Evolutionary conservation across 768 basidiomycete genomes (phyloP), one percentile per base, ranked within the genome.

Genomic region (Mycena sanguinolenta): DNA sequence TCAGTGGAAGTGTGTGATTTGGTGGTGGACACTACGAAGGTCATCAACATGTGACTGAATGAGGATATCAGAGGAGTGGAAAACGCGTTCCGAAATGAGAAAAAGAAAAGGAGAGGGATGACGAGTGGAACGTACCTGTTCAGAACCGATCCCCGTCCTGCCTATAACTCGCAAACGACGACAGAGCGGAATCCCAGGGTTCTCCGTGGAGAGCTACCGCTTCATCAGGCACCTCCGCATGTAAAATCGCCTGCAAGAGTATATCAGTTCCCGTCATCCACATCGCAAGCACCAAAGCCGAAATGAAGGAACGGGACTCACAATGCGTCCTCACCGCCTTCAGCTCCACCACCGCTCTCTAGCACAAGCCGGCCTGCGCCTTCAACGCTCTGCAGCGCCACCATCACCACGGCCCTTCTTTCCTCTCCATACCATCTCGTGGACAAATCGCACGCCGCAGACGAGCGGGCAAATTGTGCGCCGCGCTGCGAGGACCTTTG

Each of bases 401-500:
- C n/a, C n/a, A 60, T 73, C 6, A 74, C 77, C 12, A 60, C 53
- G 30, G 77, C 75, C 77, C 92, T 88, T 74, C 90, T 88, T 73
- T 91, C n/a, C n/a, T n/a, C n/a, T n/a, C n/a, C n/a, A n/a, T n/a
- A n/a, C 89, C 57, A 93, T 84, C 80, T 94, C 92, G 69, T 92
- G 89, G 58, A 90, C 90, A 76, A 94, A 94, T 55, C 93, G 88
- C 72, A 87, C 82, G 23, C 93, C 93, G 44, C 87, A n/a, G n/a
- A n/a, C n/a, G n/a, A n/a, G n/a, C n/a, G n/a, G n/a, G 85, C 69
- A 86, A 87, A 78, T 93, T 91, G 74, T 46, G 90, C 91, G 67
- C 93, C 93, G 75, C 93, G 92, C 92, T 46, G 93, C 92, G 64
- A 94, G 84, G 86, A 94, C 94, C 81, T 93, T 93, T 73, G 92